These are phyloP conservation scores for Colletotrichum orchidophilum DNA, from an alignment of 2,329 filamentous ascomycete genomes.

Conservation along the genomic window DNA sequence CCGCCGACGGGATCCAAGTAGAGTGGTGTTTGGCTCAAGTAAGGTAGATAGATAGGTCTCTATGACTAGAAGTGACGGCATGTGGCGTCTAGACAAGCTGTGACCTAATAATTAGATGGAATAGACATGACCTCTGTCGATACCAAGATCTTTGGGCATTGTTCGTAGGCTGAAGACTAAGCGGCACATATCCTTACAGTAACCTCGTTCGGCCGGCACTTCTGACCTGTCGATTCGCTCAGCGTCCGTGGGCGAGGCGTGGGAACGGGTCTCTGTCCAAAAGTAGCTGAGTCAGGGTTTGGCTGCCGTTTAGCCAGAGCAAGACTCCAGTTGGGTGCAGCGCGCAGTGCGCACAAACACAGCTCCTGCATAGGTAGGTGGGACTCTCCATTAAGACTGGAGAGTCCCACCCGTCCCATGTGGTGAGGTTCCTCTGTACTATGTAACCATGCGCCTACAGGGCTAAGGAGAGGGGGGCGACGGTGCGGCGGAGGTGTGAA, in stretches of 20 bases:
- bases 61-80: not conserved
- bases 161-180: not conserved
- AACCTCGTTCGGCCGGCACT: not conserved
- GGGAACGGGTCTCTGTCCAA: not conserved
- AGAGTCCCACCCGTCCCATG: not conserved
- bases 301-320: slow-evolving; percentile 2
- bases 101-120: not conserved
- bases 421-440: slow-evolving; percentile 1
- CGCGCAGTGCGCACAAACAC: not conserved
- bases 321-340: not conserved
- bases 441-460: slow-evolving; percentile 8
- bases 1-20: not conserved
- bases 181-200: not conserved
- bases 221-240: not conserved
- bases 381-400: not conserved
- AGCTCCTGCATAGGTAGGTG: slow-evolving; percentile 6
- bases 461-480: not conserved
- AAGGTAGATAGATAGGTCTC: not conserved
- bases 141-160: not conserved
- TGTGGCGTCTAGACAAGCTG: not conserved
- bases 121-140: not conserved
- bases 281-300: slow-evolving; percentile 4
- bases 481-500: not conserved
- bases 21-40: not conserved
- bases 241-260: not conserved